Base-by-base conservation (phyloP, 495 filamentous ascomycete species). In the Podospora didyma region DNA sequence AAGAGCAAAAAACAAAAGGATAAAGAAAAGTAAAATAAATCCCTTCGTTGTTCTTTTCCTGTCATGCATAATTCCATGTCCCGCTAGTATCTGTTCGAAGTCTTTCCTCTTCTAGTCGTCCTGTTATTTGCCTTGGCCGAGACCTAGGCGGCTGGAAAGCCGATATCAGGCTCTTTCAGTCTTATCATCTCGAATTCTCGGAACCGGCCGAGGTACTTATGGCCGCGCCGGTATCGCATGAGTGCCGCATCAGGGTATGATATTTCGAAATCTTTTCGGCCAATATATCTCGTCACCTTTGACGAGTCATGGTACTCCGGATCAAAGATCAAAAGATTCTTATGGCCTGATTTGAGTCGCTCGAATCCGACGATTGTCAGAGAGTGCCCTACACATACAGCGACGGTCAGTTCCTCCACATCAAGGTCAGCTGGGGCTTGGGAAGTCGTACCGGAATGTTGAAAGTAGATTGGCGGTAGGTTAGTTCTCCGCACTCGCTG, bases 331-430 rank as follows among this genome's bases (percentile, higher is more conserved):
- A 98, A 72, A 9, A 98, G 71, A 59, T 89, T 87, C 49, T 80
- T 78, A 28, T 72, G 70, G 28, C 90, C 91, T 56, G 86, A 79
- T 31, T 68, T 75, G 9, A 78, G 79, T 23, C 79, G 77, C 65
- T 97, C 92, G 37, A 96, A 79, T 1, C 94, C 94, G 51, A 98
- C 77, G 42, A 97, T 92, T 1, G 92, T 97, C 74, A 96, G 79
- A 4, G 92, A 96, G 64, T 98, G 94, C 6, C 92, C 92, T 84
- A 57, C 2, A 19, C 11, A 14, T 19, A 45, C 11, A 23, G 0
- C 2, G 24, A 24, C 5, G 21, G 3, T 34, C 21, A 39, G 49
- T 20, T 22, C 6, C 24, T 1, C 35, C 44, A 44, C n/a, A 42
- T n/a, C n/a, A 28, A 23, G n/a, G 17, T 10, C 7, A 45, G 28